Base-by-base conservation (phyloP, 202 grass and related monocot species). In the Dendrocalamus latiflorus region DNA sequence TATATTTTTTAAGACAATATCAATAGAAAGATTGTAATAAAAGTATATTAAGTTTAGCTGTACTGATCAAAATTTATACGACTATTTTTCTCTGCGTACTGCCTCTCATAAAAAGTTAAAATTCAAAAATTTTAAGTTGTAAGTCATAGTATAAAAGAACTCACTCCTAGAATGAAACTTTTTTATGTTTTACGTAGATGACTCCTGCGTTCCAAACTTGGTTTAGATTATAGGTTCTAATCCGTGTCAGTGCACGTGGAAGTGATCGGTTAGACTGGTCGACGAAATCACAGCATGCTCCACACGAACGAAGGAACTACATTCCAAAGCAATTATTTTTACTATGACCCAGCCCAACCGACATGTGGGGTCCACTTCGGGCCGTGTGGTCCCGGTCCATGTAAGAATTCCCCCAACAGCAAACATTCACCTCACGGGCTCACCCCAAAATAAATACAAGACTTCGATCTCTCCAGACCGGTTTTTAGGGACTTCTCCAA, bases 381-480 rank as follows among this genome's bases (percentile, higher is more conserved):
- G 22, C 9, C 3, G 4, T 20, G 51, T 84, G 75, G 75, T 74
- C 75, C 69, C 36, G 24, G 78, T 90, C 78, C 24, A 77, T 5
- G 30, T 11, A 50, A 54, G 62, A 69, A 76, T 8, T 30, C 33
- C 70, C 55, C 71, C 36, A 47, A 33, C 33, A 37, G 44, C 75
- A 75, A 78, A 90, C 88, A 90, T 87, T 90, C 28, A 38, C 39
- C 8, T 0, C 25, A 7, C 33, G 2, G 9, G 8, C 55, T 49
- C 12, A 15, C 44, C 44, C 34, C 5, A 36, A 36, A 36, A 36
- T 36, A 5, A 36, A 36, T 36, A 36, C 34, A 6, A 36, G 34
- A 36, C 34, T 0, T 36, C 34, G 5, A 0, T 36, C 4, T 5
- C 34, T 36, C 0, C 34, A 36, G 34, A 36, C 34, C 34, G 34